Base-by-base conservation (phyloP, 352 stramenopile genomes). In the Pythium aquatile region DNA sequence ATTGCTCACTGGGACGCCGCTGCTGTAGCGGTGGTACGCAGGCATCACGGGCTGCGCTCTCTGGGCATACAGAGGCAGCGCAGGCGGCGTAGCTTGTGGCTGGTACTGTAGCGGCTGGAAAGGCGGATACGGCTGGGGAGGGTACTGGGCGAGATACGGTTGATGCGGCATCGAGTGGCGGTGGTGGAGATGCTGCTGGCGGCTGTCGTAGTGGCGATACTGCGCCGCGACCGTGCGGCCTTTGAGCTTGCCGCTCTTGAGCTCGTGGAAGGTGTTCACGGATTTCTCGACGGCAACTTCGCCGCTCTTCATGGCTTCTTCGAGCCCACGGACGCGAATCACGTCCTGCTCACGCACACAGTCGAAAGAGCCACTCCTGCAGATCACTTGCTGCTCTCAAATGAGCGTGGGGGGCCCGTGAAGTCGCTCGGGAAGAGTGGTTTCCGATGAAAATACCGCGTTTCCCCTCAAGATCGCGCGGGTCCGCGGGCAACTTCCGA, bases 231-330 rank as follows among this genome's bases (percentile, higher is more conserved):
- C 20, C 1, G 26, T 13, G 40, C 33, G 52, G 40, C 28, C 53
- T 32, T 66, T 66, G 44, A 64, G n/a, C 65, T 70, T 68, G 17
- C 33, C 26, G 44, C 46, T 54, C 54, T 69, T 69, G 39, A 60
- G 63, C 11, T 69, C 51, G 28, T 61, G 59, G 39, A 80, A 68
- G 28, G 74, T 58, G 54, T 58, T 72, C 29, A 69, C 47, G 33
- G 66, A 70, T 30, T 69, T 80, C 48, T 70, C 74, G 52, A 88
- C 68, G 3, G 72, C 75, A 47, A 84, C 68, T 76, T 86, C 58
- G 3, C 69, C 68, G 24, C 67, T 62, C 42, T 78, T 66, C 66
- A 72, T 72, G 30, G n/a, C 57, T 33, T 52, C 24, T 37, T 53
- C 20, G 1, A n/a, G 33, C 20, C 2, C n/a, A 14, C n/a, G 8